These are phyloP conservation scores for Metroxylon sagu DNA, from an alignment of 176 grass and related monocot genomes.

Conservation along the genomic window DNA sequence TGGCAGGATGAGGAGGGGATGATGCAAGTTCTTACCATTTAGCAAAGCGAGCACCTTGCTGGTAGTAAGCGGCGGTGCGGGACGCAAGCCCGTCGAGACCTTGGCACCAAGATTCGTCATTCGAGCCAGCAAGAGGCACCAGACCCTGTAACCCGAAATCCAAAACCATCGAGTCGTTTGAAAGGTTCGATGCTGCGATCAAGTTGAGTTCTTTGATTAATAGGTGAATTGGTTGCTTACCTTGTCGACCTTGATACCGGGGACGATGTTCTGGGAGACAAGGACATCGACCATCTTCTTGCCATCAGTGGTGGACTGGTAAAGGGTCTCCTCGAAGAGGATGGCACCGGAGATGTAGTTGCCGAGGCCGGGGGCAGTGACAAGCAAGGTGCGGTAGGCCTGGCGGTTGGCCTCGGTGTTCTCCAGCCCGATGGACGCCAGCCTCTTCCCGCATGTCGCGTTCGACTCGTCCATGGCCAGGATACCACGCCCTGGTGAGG, in stretches of 20 bases:
- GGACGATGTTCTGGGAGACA: conserved; percentile 9
- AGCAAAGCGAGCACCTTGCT: conserved; percentile 21
- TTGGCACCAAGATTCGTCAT: conserved; percentile 16
- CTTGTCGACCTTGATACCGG: conserved; percentile 21
- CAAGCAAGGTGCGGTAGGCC: conserved; percentile 16
- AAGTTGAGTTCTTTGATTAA: no score
- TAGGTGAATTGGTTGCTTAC: background rate
- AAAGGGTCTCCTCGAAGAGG: conserved; percentile 19
- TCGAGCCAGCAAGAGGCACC: conserved; percentile 14
- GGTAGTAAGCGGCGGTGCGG: conserved; percentile 20
- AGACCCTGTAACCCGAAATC: conserved; percentile 1
- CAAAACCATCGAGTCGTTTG: no score
- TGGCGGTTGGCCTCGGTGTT: conserved; percentile 18
- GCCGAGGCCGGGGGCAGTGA: conserved; percentile 3
- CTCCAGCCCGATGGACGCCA: conserved; percentile 12
- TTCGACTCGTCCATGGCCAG: conserved; percentile 23
- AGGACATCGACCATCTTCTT: conserved; percentile 16
- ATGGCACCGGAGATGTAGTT: conserved; percentile 20
- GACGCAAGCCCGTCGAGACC: conserved; percentile 19
- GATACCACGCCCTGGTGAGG: conserved; percentile 14
- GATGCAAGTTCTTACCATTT: conserved; percentile 5
- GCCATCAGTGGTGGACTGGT: conserved; percentile 11
- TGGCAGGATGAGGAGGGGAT: background rate
- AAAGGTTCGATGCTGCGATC: no score
- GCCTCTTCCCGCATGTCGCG: conserved; percentile 14